Percentiles rank a stretch among this genome's conserved stretches.
phyloP scores from a whole-genome alignment of 306 rosid genomes.

The Macrotyloma uniflorum region DNA sequence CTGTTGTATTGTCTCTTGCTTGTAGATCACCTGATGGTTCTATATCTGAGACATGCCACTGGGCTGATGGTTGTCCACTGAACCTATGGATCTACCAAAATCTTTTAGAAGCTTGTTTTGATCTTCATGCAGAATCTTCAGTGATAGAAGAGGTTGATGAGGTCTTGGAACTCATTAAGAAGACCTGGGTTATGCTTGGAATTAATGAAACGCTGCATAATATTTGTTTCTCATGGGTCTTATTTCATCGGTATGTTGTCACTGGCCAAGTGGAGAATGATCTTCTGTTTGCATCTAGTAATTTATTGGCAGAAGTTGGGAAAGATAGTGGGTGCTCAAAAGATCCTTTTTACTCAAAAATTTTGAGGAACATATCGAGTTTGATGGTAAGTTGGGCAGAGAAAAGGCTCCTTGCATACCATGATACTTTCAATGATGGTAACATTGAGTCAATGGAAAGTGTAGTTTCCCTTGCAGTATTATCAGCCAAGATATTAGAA shows the following conservation, averaged over 20 bases:
- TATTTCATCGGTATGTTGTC: slow-evolving; percentile 72
- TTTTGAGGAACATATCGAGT: slow-evolving; percentile 58
- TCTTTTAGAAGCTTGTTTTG: slow-evolving; percentile 90
- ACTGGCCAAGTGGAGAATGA: slow-evolving; percentile 81
- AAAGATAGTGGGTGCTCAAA: slow-evolving; percentile 54
- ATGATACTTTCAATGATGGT: slow-evolving; percentile 60
- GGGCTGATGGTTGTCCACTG: slow-evolving; percentile 97
- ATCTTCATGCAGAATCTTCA: slow-evolving; percentile 62
- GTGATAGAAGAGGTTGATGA: slow-evolving; percentile 96
- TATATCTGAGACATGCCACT: slow-evolving; percentile 67
- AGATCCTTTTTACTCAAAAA: slow-evolving; percentile 59
- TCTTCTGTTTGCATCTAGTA: slow-evolving; percentile 81
- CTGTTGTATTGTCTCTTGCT: slow-evolving; percentile 72
- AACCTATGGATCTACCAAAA: slow-evolving; percentile 88
- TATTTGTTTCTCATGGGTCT: slow-evolving; percentile 85
- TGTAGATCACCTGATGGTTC: slow-evolving; percentile 78
- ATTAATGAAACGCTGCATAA: slow-evolving; percentile 81
- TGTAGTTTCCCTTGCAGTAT: slow-evolving; percentile 69
- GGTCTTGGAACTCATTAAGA: slow-evolving; percentile 87
- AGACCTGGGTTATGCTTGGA: slow-evolving; percentile 90
- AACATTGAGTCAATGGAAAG: slow-evolving; percentile 79
- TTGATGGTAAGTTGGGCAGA: slow-evolving; percentile 76
- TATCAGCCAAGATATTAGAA: slow-evolving; percentile 70
- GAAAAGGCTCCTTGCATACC: slow-evolving; percentile 81
- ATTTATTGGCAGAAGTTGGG: slow-evolving; percentile 74